Base-by-base conservation (phyloP, 805 yeast species). In the Yarrowia osloensis region DNA sequence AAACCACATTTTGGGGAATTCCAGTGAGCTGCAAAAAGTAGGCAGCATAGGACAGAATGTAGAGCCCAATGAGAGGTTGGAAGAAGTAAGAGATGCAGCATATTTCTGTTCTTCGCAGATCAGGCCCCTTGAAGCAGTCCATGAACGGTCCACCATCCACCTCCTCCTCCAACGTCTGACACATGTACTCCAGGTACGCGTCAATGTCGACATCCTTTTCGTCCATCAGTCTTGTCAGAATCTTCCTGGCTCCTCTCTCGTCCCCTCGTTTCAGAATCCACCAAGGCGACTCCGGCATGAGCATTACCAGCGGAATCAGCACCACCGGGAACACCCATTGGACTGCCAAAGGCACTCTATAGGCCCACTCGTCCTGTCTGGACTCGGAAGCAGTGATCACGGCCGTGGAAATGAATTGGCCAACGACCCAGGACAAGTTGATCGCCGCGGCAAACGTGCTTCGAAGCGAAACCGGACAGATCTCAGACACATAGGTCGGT, bases 201-300 rank as follows among this genome's bases (percentile, higher is more conserved):
- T 28, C 54, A 0, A 47, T 12, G 13, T 47, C 54, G 17, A 47
- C 35, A 2, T 47, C 17, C 4, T 28, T 19, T 4, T n/a, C 37
- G 35, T 28, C 54, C 24, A 29, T 15, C 13, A 42, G 50, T 8
- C 7, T 15, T 3, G 4, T 3, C 5, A 28, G n/a, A n/a, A 19
- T 11, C 15, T 17, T 24, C 13, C 31, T 24, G 21, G 54, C 35
- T 4, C 19, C 17, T 12, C n/a, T 17, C 5, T 26, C 13, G 11
- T 47, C 35, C 13, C 54, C 54, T 3, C 19, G 35, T 5, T 19
- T 28, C 13, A 47, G 4, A 3, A n/a, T 3, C 54, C 54, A 47
- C 54, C 54, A 47, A 4, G 54, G 54, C 3, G 54, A 47, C 24
- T 47, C 54, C 2, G 54, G 54, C 50, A 44, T 44, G 29, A 44